These are phyloP conservation scores for Dioscorea cayenensis DNA, from an alignment of 116 monocot species.

Conservation along the genomic window DNA sequence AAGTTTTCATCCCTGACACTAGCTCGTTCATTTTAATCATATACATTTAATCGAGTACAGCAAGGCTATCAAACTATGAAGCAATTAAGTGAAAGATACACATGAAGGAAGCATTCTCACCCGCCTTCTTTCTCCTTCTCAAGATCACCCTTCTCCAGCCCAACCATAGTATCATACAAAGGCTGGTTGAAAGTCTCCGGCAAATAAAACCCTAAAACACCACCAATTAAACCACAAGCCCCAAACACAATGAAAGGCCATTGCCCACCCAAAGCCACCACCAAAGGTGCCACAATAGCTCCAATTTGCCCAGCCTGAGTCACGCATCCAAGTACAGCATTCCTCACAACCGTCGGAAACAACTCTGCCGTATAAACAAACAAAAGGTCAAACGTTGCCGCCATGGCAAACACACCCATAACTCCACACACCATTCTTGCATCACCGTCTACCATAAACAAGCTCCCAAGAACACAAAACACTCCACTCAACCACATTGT, in stretches of 20 bases:
- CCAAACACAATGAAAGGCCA: constrained; percentile 57
- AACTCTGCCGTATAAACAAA: constrained; percentile 68
- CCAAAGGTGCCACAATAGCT: constrained; percentile 56
- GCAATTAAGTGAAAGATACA: too few relatives aligned
- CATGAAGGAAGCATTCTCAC: too few relatives aligned
- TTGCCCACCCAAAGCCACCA: constrained; percentile 47
- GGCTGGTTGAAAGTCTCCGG: constrained; percentile 63
- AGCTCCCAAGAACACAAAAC: constrained; percentile 43
- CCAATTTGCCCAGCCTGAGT: constrained; percentile 63
- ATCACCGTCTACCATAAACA: constrained; percentile 5
- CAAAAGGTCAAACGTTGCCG: constrained; percentile 54
- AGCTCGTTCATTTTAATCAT: too few relatives aligned
- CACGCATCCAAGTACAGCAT: constrained; percentile 60
- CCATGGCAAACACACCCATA: constrained; percentile 57
- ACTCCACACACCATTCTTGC: constrained; percentile 41
- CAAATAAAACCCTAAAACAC: constrained; percentile 36
- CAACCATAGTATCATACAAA: constrained; percentile 56
- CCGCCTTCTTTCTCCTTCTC: neutral
- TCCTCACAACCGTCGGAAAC: constrained; percentile 79
- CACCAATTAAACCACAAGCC: constrained; percentile 38
- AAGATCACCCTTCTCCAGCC: constrained; percentile 26
- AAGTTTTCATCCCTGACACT: too few relatives aligned
- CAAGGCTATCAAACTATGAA: too few relatives aligned
- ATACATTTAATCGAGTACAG: too few relatives aligned
- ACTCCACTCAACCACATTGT: constrained; percentile 67